phyloP scores from a whole-genome alignment of 2,329 filamentous ascomycete species.

The Onygenales sp. region DNA sequence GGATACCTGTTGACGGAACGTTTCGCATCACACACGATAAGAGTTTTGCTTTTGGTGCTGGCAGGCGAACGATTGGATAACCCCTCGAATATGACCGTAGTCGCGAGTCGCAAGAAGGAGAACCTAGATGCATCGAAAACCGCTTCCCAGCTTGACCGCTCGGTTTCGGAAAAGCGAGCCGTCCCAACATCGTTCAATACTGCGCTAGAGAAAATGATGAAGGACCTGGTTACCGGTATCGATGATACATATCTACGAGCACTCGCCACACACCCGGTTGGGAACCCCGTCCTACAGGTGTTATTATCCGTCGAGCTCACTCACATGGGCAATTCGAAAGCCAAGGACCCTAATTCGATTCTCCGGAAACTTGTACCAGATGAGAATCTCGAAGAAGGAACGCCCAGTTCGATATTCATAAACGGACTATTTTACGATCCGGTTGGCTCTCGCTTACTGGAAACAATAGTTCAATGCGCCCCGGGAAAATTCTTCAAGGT shows the following conservation, averaged over 20 bases:
- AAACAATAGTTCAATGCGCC: conserved; percentile 70
- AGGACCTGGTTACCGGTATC: conserved; percentile 62
- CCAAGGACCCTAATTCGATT: conserved; percentile 57
- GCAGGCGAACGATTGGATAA: conserved; percentile 73
- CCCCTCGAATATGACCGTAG: conserved; percentile 57
- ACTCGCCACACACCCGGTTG: conserved; percentile 78
- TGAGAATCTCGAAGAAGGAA: conserved; percentile 62
- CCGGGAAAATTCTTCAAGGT: conserved; percentile 88
- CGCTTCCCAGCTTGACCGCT: conserved; percentile 39
- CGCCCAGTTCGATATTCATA: conserved; percentile 69
- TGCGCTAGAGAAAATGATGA: conserved; percentile 73
- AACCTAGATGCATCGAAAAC: conserved; percentile 54
- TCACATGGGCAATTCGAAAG: conserved; percentile 58
- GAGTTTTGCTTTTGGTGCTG: conserved; percentile 75
- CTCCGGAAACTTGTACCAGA: conserved; percentile 72
- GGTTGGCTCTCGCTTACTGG: conserved; percentile 80
- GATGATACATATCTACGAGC: conserved; percentile 73
- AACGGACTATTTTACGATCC: conserved; percentile 81
- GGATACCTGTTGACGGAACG: conserved; percentile 74
- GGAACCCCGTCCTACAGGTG: conserved; percentile 87
- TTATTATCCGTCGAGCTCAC: conserved; percentile 78
- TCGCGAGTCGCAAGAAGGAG: conserved; percentile 91
- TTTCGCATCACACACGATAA: conserved; percentile 84
- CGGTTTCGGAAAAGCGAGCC: conserved; percentile 37
- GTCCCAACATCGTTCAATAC: conserved; percentile 72